Base-by-base conservation (phyloP, 805 yeast genomes). In the Cyberlindnera nakhonratchasimensis region DNA sequence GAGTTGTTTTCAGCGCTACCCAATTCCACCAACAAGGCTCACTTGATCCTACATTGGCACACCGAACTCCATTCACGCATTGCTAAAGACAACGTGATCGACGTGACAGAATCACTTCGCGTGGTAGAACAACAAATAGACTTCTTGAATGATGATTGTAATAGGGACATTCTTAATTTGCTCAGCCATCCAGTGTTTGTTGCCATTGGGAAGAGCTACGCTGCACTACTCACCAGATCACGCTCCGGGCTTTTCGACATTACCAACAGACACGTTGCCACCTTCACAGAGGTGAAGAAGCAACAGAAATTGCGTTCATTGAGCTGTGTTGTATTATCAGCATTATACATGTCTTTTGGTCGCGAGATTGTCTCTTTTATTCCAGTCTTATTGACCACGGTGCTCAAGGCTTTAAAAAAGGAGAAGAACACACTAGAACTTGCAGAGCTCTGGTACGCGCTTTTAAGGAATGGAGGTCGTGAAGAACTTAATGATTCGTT, bases 321-420 rank as follows among this genome's bases (percentile, higher is more conserved):
- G 18, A 57, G 66, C 7, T 51, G 51, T 29, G 58, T 58, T 0
- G 40, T 61, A 1, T 51, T 68, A 12, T 51, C 51, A 1, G 60
- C 57, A 14, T 40, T 67, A 4, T 61, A 62, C 41, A 65, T 64
- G 42, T 41, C 50, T 1, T 67, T 62, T 50, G 63, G 65, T 1
- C 54, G 57, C 11, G 61, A 60, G 10, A 45, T 68, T 2, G 53
- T 61, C 6, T 63, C 71, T 1, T 55, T 67, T 29, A 53, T 58
- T 2, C 67, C 72, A 6, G 43, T 63, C 5, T 28, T 67, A 4
- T 37, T 63, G 13, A 39, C 61, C 7, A 42, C 55, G 1, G 33
- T 63, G 6, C 52, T 65, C 40, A 67, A 63, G 44, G 54, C 62
- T 17, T 33, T 69, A 18, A 68, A 65, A 43, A 66, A 66, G 39